Conservation (phyloP, 2,329 filamentous ascomycete genomes). For the Penicillium sclerotigenum region DNA sequence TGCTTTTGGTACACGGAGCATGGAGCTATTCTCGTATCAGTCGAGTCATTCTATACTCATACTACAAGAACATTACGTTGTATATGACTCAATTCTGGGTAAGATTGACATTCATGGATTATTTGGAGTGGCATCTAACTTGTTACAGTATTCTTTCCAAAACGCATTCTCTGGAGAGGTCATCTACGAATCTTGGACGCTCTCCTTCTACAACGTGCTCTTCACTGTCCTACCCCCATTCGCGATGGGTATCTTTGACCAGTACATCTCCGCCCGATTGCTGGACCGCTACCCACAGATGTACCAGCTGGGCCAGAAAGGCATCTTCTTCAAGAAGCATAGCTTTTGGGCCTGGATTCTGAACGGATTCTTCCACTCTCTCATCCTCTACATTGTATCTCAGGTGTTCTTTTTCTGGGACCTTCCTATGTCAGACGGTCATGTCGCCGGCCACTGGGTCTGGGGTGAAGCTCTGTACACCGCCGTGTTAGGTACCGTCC, state of each 20-base stretch:
- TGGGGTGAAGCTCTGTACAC: conserved; percentile 97
- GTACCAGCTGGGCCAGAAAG: conserved; percentile 88
- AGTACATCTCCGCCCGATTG: conserved; percentile 91
- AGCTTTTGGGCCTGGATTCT: conserved; percentile 90
- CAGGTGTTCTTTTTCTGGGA: conserved; percentile 80
- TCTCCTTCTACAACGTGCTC: conserved; percentile 99
- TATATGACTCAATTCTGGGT: conserved; percentile 99
- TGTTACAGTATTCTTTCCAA: conserved; percentile 82
- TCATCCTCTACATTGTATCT: conserved; percentile 84
- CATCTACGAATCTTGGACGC: conserved; percentile 98
- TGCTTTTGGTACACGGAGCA: conserved; percentile 89
- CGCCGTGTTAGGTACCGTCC: conserved; percentile 84
- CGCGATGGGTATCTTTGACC: conserved; percentile 92
- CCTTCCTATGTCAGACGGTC: conserved; percentile 72
- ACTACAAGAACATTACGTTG: conserved; percentile 98
- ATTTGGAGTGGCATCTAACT: conserved; percentile 14
- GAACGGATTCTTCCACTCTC: conserved; percentile 93
- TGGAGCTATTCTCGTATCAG: conserved; percentile 98
- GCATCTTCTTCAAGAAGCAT: conserved; percentile 87
- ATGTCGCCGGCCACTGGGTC: conserved; percentile 89
- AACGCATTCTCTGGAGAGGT: conserved; percentile 97
- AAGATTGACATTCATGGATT: conserved; percentile 38
- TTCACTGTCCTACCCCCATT: conserved; percentile 93
- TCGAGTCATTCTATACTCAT: conserved; percentile 96
- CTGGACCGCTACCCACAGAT: conserved; percentile 95